Evolutionary conservation across 179 eudicot species (phyloP), one percentile per base, ranked within the genome.

Genomic region (Silene coronaria): DNA sequence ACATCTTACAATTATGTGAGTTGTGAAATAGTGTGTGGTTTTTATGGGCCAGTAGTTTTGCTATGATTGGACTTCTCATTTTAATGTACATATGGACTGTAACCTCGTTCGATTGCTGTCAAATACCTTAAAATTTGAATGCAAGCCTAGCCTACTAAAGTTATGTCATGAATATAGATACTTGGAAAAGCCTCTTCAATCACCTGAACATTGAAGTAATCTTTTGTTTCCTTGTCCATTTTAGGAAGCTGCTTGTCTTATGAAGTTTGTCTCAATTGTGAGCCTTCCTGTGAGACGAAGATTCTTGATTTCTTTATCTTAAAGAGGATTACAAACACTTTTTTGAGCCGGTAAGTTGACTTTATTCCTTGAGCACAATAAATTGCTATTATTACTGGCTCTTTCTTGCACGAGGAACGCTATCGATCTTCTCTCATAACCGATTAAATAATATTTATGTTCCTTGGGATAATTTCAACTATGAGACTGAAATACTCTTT

Each of bases 11-110:
- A 57, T 19, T 17, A 19, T 57, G 22, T 17, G 21, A 57, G n/a
- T n/a, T n/a, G n/a, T n/a, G n/a, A n/a, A 27, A 17, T 24, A 70
- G 73, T 26, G 42, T 27, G 26, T 70, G 61, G 55, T 51, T 13
- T 36, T 16, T 3, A 70, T 46, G 73, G 60, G 61, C 38, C 23
- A 45, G 73, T 26, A 16, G 21, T 24, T 13, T 13, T 26, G 36
- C 38, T 67, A 23, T 27, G 79, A 76, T 76, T 76, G 69, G 70
- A 76, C 75, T 38, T 38, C 3, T 69, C 79, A 58, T 69, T 12
- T 45, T 14, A 4, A 36, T 24, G 12, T 70, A 42, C 68, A 38
- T 21, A 58, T 64, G 77, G 63, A 48, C 70, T 66, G 23, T 65
- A 58, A 19, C 63, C 30, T 75, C 55, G 2, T 64, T 27, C 51